phyloP scores from a whole-genome alignment of 106 monocot species.

The Dioscorea alata region DNA sequence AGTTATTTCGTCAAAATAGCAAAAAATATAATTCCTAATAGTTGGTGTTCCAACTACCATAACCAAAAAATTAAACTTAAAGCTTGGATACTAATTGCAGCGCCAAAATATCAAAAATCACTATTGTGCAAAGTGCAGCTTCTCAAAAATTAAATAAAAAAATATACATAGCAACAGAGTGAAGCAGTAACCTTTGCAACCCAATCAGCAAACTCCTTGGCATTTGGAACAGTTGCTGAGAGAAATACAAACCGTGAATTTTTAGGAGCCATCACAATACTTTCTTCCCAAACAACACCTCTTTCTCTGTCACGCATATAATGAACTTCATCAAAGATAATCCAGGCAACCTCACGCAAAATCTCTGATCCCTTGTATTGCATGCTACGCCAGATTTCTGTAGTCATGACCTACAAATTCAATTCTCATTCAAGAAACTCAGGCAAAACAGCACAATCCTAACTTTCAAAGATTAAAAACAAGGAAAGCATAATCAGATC shows the following conservation, averaged over 20 bases:
- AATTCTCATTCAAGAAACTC: background rate
- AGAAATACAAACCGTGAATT: constrained; percentile 90
- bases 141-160: background rate
- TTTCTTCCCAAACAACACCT: constrained; percentile 99
- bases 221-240: constrained; percentile 97
- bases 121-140: too few relatives aligned
- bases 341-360: constrained; percentile 92
- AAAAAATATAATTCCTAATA: too few relatives aligned
- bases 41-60: too few relatives aligned
- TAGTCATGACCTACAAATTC: constrained; percentile 83
- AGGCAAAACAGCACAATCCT: background rate
- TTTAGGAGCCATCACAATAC: constrained; percentile 97
- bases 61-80: too few relatives aligned
- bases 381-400: constrained; percentile 99
- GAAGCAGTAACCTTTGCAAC: constrained; percentile 71
- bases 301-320: constrained; percentile 98
- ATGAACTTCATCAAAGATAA: constrained; percentile 97
- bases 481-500: background rate
- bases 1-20: too few relatives aligned
- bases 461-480: background rate
- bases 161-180: background rate
- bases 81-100: too few relatives aligned
- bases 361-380: constrained; percentile 94
- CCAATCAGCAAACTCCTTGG: constrained; percentile 99
- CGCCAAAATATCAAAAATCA: too few relatives aligned